A percentile compares a stretch with the other conserved stretches of the same genome.
phyloP scores from a whole-genome alignment of 177 flowering plant species.

The Telopea speciosissima region DNA sequence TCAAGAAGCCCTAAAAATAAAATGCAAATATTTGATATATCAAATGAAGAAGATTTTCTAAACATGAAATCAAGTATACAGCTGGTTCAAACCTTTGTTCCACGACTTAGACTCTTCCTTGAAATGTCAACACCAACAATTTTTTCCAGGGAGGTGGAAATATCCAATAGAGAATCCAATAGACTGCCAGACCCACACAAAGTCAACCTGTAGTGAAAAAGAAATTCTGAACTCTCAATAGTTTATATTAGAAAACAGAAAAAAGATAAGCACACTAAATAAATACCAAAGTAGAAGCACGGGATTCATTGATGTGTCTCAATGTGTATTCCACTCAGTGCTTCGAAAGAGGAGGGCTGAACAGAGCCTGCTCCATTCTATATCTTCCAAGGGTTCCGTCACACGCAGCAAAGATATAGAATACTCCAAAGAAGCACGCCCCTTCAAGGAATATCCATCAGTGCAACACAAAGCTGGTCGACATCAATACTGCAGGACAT shows the following conservation, averaged over 20 bases:
- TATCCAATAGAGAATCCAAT: conserved; percentile 63
- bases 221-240: neutral
- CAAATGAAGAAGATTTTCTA: neutral
- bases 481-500: neutral
- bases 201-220: conserved; percentile 66
- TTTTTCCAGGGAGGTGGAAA: conserved; percentile 57
- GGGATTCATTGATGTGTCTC: conserved; percentile 59
- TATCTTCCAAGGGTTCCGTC: conserved; percentile 78
- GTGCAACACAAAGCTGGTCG: neutral
- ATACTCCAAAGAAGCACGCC: conserved; percentile 60
- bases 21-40: neutral
- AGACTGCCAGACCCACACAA: conserved; percentile 98
- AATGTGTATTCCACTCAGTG: conserved; percentile 89
- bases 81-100: conserved; percentile 68
- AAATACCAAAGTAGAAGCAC: conserved; percentile 69
- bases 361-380: conserved; percentile 96
- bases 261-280: neutral
- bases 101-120: conserved; percentile 68
- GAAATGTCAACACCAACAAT: conserved; percentile 93
- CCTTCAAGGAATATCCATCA: conserved; percentile 28
- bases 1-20: neutral
- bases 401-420: conserved; percentile 53
- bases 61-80: neutral
- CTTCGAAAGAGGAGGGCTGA: conserved; percentile 91
- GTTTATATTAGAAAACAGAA: neutral